Percentiles rank a stretch among this genome's conserved stretches.
phyloP scores from a whole-genome alignment of 164 flowering plant species.

The Houttuynia cordata region DNA sequence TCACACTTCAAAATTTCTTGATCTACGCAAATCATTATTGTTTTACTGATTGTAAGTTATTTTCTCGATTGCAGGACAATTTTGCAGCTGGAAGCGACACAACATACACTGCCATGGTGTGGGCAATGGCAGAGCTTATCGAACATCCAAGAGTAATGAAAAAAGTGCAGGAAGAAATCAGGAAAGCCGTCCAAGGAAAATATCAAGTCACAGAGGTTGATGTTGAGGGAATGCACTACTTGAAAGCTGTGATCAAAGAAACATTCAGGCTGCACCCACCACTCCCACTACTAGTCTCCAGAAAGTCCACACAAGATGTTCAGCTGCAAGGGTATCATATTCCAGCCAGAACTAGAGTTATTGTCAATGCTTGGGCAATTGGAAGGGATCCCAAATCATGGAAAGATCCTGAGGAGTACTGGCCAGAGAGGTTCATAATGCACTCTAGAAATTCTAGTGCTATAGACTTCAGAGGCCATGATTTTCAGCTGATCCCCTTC shows the following conservation, averaged over 20 bases:
- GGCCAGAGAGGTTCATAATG: constrained; percentile 8
- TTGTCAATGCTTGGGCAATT: constrained; percentile 10
- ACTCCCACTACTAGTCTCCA: constrained; percentile 1
- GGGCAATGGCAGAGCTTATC: constrained; percentile 34
- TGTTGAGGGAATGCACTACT: constrained; percentile 13
- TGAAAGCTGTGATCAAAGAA: constrained; percentile 21
- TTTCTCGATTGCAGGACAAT: constrained; percentile 15
- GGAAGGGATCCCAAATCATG: constrained; percentile 10
- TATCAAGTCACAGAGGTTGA: constrained; percentile 15
- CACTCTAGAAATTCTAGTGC: too few relatives aligned
- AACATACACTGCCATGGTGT: constrained; percentile 12
- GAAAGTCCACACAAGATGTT: not conserved
- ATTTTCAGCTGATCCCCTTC: constrained; percentile 6
- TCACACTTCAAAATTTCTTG: not conserved
- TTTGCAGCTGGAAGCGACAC: constrained; percentile 31
- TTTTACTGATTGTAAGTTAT: not conserved
- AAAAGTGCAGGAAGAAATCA: constrained; percentile 17
- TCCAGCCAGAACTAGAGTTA: constrained; percentile 8
- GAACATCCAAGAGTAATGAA: constrained; percentile 21
- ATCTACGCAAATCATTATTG: not conserved
- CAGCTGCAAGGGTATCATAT: constrained; percentile 6
- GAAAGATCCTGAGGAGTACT: constrained; percentile 2
- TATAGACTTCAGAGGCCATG: constrained; percentile 4
- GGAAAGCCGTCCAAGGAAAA: constrained; percentile 5
- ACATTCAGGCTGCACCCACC: constrained; percentile 8